These are phyloP conservation scores for Tylopilus rubrobrunneus DNA, from an alignment of 768 basidiomycete genomes.

Conservation along the genomic window DNA sequence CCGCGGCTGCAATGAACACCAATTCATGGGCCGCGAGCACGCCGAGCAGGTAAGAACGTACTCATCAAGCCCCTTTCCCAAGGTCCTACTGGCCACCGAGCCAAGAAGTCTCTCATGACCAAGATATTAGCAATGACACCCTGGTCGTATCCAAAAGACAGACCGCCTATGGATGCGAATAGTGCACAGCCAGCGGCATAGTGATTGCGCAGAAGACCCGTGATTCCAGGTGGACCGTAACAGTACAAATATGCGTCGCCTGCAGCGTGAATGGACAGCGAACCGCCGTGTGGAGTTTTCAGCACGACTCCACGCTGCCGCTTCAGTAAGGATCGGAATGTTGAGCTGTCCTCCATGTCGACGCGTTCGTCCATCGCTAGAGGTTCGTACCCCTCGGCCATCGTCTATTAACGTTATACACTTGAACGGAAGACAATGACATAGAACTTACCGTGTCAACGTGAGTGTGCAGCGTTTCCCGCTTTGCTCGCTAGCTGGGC, in stretches of 20 bases:
- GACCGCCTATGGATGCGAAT: slow-evolving; percentile 73
- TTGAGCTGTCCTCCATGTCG: slow-evolving; percentile 9
- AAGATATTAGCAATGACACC: slow-evolving; percentile 85
- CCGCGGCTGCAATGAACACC: slow-evolving; percentile 50
- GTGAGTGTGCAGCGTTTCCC: neutral
- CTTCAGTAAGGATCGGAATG: slow-evolving; percentile 17
- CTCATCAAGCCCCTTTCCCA: slow-evolving; percentile 78
- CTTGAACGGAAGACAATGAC: neutral
- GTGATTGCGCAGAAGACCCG: slow-evolving; percentile 60
- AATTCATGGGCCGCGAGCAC: neutral
- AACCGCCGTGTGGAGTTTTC: slow-evolving; percentile 26
- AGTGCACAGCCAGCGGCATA: slow-evolving; percentile 65
- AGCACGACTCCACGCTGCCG: slow-evolving; percentile 17
- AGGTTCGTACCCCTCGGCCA: slow-evolving; percentile 13
- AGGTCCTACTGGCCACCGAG: slow-evolving; percentile 66
- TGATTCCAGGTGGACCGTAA: slow-evolving; percentile 68
- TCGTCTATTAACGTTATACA: slow-evolving; percentile 7
- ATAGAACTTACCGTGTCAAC: neutral
- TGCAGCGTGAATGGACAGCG: slow-evolving; percentile 18
- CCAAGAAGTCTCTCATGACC: slow-evolving; percentile 72
- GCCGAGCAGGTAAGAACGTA: slow-evolving; percentile 31
- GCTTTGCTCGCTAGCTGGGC: neutral
- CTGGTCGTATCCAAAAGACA: slow-evolving; percentile 82
- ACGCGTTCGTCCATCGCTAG: slow-evolving; percentile 10
- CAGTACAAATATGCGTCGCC: slow-evolving; percentile 53